Evolutionary conservation across 257 asterid species (phyloP).

Genomic region (Solanum appendiculatum): DNA sequence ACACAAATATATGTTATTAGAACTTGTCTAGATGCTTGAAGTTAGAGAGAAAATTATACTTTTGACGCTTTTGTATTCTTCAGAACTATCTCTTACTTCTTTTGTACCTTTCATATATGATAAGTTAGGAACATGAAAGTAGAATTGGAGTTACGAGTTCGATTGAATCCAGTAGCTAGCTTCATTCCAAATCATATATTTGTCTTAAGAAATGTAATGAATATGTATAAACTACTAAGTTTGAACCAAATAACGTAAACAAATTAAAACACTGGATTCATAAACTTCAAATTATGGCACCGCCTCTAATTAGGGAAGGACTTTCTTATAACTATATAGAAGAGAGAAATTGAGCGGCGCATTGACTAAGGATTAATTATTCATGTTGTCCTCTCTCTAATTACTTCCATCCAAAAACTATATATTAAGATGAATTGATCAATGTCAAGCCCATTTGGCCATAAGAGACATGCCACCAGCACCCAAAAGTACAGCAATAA

Average conservation of each 20-base stretch:
- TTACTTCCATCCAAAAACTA: neutral
- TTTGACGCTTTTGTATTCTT: neutral
- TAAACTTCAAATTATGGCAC: neutral
- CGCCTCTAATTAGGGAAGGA: neutral
- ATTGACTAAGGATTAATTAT: neutral
- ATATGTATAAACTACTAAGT: neutral
- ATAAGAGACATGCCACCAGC: slow-evolving; percentile 39
- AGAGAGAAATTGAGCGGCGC: neutral
- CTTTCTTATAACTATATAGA: neutral
- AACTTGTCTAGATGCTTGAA: neutral
- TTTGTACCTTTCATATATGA: neutral
- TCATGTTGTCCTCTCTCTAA: neutral
- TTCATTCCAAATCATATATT: neutral
- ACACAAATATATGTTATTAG: neutral
- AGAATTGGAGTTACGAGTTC: neutral
- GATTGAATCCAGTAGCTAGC: accelerated
- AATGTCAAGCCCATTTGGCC: slow-evolving; percentile 33
- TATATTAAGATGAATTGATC: neutral
- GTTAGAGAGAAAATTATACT: neutral
- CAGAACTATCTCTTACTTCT: neutral
- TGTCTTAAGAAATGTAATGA: too few relatives aligned
- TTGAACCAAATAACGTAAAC: neutral
- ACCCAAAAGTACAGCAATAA: slow-evolving; percentile 22
- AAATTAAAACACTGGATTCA: neutral
- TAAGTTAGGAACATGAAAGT: neutral